Evolutionary conservation across 2,329 filamentous ascomycete species (phyloP).

Genomic region (Beauveria sp.): DNA sequence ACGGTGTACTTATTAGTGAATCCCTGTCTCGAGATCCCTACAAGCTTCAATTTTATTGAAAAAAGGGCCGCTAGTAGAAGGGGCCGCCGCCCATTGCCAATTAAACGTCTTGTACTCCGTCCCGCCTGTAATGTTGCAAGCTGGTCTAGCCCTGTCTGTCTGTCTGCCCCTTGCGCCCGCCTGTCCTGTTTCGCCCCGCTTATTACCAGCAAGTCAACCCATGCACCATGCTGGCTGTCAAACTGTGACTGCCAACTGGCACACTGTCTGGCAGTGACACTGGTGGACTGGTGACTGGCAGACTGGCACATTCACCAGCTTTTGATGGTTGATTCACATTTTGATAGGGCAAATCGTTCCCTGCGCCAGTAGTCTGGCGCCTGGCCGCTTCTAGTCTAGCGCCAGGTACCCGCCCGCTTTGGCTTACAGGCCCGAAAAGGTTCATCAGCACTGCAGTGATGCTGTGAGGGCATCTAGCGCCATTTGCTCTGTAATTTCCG

Average conservation of each 20-base stretch:
- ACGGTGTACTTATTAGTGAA: neutral
- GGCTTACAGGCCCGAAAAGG: neutral
- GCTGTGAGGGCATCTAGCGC: neutral
- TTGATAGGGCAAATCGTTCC: neutral
- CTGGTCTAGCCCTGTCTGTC: neutral
- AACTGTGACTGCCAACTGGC: no score
- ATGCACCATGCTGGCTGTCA: no score
- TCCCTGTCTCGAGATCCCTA: neutral
- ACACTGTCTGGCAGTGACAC: no score
- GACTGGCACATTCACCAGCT: no score
- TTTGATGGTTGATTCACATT: neutral
- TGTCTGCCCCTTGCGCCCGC: neutral
- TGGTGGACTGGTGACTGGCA: no score
- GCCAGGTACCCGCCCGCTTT: conserved; percentile 5
- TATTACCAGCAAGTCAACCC: no score
- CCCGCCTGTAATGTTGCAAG: no score
- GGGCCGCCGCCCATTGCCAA: no score
- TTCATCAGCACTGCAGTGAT: neutral
- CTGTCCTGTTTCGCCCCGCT: neutral
- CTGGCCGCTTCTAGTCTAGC: conserved; percentile 4
- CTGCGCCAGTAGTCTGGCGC: neutral
- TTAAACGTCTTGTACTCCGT: no score
- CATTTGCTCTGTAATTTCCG: neutral
- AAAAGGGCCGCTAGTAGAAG: no score
- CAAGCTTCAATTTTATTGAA: no score